Evolutionary conservation across 108 stramenopile species (phyloP).

Genomic region (Pseudonitzschia pungens): DNA sequence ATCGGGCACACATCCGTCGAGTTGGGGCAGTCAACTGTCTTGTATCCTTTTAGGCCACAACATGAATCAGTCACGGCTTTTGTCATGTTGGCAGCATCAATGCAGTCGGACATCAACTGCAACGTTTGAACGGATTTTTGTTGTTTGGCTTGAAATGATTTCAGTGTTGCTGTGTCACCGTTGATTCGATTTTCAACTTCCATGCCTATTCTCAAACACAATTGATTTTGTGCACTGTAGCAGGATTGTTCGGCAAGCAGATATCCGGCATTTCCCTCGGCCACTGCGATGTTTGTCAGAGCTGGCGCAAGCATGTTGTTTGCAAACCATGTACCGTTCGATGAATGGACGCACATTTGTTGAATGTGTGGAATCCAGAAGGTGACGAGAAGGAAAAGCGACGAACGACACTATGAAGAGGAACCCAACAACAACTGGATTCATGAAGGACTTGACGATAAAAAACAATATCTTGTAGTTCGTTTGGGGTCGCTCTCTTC

Average conservation of each 20-base stretch:
- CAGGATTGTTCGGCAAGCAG: conserved; percentile 23
- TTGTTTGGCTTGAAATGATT: conserved; percentile 8
- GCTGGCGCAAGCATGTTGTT: conserved; percentile 38
- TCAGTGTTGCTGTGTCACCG: conserved; percentile 8
- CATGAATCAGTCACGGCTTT: conserved; percentile 23
- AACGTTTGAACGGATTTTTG: conserved; percentile 19
- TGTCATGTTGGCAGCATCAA: conserved; percentile 13
- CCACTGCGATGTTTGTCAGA: conserved; percentile 37
- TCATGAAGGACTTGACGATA: conserved; percentile 17
- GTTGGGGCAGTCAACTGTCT: background rate
- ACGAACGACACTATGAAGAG: conserved; percentile 13
- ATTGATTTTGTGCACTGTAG: conserved; percentile 10
- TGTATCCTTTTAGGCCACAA: conserved; percentile 44
- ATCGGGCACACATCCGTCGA: conserved; percentile 31
- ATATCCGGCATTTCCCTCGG: conserved; percentile 32
- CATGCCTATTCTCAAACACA: conserved; percentile 22
- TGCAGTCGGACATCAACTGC: conserved; percentile 23
- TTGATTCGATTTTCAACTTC: conserved; percentile 16
- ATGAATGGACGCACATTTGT: conserved; percentile 33
- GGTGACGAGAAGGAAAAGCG: conserved; percentile 5
- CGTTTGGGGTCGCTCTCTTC: conserved; percentile 13
- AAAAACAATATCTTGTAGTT: conserved; percentile 20
- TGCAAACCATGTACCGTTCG: conserved; percentile 48
- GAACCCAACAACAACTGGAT: conserved; percentile 22
- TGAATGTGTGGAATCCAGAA: conserved; percentile 42